Evolutionary conservation across 108 stramenopile genomes (phyloP), one percentile per base, ranked within the genome.

Genomic region (Parmales sp.): DNA sequence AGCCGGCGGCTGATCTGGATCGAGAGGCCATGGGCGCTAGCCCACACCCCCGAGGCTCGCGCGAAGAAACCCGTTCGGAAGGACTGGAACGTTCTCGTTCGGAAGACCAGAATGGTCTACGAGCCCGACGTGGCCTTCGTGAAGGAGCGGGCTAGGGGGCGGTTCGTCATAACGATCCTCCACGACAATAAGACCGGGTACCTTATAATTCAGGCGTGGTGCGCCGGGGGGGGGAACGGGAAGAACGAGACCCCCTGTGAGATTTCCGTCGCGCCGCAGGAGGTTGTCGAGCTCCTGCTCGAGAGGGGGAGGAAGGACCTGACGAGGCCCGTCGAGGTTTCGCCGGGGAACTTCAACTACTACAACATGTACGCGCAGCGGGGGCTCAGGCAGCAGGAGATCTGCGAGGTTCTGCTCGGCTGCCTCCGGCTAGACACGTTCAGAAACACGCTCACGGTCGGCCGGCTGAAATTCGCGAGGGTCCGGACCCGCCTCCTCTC

Each of bases 391-490:
- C 54, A 34, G 26, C 29, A 13, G 13, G 54, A 11, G 11, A 60
- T 60, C 54, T 34, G 54, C 54, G 31, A 34, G 16, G 54, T 60
- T 3, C 13, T 60, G 9, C 29, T 60, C 31, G 20, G 20, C 4
- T 60, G 54, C 54, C 28, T 60, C 1, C 3, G 54, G 31, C 26
- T 60, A 16, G 54, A 60, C 31, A 60, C 54, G 54, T 60, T 60
- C 54, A 28, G 54, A 4, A 60, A 60, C 26, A 6, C 54, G 29
- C 28, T 60, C 2, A 60, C 54, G 1, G 54, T 60, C 3, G 54
- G 54, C 29, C 54, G 36, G 54, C 54, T 60, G 31, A 60, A 60
- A 5, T 60, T 60, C 36, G 54, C 54, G 54, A 60, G 54, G 31
- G 26, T 60, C 29, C 29, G 54, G 26, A 34, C 54, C 31, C 29